A percentile compares a stretch with the other conserved stretches of the same genome.
These are phyloP conservation scores for Russula virescens DNA, from an alignment of 768 basidiomycete genomes.

Conservation along the genomic window DNA sequence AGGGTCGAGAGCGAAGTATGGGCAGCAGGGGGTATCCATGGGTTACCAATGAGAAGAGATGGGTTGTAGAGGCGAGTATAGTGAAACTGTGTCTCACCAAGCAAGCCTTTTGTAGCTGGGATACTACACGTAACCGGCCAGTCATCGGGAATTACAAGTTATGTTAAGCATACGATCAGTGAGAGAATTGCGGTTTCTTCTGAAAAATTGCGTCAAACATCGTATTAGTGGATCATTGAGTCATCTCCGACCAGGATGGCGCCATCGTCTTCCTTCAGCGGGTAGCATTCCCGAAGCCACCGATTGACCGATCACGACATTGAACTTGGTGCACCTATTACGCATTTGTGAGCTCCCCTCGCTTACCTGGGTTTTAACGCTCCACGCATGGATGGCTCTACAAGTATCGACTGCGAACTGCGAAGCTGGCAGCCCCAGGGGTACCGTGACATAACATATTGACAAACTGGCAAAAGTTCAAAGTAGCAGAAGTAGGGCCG, in stretches of 20 bases:
- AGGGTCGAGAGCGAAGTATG: not conserved
- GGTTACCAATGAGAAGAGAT: not conserved
- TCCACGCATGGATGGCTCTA: no score
- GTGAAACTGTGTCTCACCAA: not conserved
- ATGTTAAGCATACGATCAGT: not conserved
- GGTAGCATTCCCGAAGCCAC: not conserved
- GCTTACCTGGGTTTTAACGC: no score
- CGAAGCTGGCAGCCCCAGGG: no score
- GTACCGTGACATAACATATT: no score
- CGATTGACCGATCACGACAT: not conserved
- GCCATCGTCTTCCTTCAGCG: not conserved
- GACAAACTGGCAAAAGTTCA: no score
- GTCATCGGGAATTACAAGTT: not conserved
- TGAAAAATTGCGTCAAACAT: slow-evolving; percentile 22
- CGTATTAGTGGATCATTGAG: not conserved
- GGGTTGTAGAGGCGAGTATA: not conserved
- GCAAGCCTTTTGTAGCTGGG: slow-evolving; percentile 12
- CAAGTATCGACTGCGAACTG: no score
- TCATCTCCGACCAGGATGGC: slow-evolving; percentile 7
- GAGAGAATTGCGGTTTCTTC: not conserved
- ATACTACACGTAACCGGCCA: not conserved
- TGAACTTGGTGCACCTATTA: not conserved
- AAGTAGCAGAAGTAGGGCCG: no score
- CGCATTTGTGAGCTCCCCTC: no score
- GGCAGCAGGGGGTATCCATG: not conserved